These are phyloP conservation scores for Solanum chilense DNA, from an alignment of 257 asterid genomes.

Conservation along the genomic window DNA sequence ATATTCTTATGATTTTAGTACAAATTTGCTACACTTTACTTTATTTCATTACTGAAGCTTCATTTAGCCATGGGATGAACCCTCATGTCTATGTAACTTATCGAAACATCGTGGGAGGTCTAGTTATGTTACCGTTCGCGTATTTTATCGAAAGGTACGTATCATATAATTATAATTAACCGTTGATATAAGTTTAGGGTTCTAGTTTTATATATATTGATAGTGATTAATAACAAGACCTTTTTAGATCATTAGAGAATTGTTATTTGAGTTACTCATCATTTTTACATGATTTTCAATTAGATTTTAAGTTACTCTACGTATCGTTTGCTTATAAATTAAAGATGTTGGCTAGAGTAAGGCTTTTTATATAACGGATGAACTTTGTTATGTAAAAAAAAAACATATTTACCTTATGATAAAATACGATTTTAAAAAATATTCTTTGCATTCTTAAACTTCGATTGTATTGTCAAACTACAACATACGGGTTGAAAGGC, in stretches of 20 bases:
- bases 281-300: not conserved
- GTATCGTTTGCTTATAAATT: not conserved
- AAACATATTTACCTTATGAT: not conserved
- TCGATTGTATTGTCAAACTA: not conserved
- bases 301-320: not conserved
- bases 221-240: not conserved
- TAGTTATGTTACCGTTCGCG: conserved; percentile 58
- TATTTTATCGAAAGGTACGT: conserved; percentile 56
- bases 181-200: not conserved
- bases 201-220: not conserved
- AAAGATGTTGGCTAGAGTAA: not conserved
- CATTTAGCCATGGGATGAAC: conserved; percentile 75
- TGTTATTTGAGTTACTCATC: not conserved
- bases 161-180: not conserved
- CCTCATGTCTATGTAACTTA: conserved; percentile 63
- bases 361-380: not conserved
- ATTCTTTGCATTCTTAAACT: not conserved
- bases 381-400: not conserved
- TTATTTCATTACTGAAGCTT: conserved; percentile 66
- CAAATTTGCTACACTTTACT: conserved; percentile 48
- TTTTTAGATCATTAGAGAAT: not conserved
- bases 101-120: conserved; percentile 45
- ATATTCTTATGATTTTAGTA: conserved; percentile 50
- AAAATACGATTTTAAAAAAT: not conserved
- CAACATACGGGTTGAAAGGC: not conserved